These are phyloP conservation scores for Quercus lobata DNA, from an alignment of 331 rosid genomes.

Conservation along the genomic window DNA sequence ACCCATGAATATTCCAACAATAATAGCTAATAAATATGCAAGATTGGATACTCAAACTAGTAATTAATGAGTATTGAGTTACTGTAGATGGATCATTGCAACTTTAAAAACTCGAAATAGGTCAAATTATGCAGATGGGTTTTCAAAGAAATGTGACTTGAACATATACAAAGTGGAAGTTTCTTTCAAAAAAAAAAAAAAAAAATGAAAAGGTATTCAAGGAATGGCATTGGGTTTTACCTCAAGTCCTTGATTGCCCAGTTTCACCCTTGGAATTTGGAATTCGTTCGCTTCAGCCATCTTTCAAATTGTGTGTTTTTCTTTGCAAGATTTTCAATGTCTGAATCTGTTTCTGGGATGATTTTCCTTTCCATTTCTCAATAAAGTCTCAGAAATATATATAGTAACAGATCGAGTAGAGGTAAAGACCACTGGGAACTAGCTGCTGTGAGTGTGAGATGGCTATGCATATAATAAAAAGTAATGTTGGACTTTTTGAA, in stretches of 20 bases:
- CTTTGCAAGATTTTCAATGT: not conserved
- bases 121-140: not conserved
- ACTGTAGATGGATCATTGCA: not conserved
- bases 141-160: not conserved
- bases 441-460: no score
- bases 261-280: conserved; percentile 12
- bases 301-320: not conserved
- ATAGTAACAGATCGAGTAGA: no score
- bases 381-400: no score
- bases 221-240: not conserved
- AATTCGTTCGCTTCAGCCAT: not conserved
- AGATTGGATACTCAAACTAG: no score
- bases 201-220: not conserved
- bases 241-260: conserved; percentile 18
- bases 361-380: no score
- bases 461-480: no score
- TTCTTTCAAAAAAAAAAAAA: no score
- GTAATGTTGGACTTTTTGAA: no score
- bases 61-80: no score
- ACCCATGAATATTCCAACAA: no score
- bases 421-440: no score
- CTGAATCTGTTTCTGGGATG: conserved; percentile 40
- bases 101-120: not conserved
- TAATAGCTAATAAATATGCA: no score
- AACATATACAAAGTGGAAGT: not conserved